Percentiles rank a stretch among this genome's conserved stretches.
phyloP scores from a whole-genome alignment of 768 basidiomycete species.

The Megacollybia marginata region DNA sequence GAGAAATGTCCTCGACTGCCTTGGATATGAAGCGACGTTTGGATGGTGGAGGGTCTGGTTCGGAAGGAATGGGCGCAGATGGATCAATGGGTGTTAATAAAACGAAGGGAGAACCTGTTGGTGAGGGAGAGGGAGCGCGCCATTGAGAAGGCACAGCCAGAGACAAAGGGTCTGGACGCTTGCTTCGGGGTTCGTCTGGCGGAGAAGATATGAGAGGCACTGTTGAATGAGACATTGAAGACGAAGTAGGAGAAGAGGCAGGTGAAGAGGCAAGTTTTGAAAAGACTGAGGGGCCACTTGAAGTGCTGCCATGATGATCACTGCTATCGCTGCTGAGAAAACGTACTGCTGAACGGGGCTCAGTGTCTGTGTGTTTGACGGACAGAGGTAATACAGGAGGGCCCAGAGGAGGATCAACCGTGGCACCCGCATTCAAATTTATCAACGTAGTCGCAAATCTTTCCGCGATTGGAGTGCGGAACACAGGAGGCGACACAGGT shows the following conservation, averaged over 20 bases:
- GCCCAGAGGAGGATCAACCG: slow-evolving; percentile 3
- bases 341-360: slow-evolving; percentile 1
- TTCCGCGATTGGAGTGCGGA: slow-evolving; percentile 39
- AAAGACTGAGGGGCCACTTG: slow-evolving; percentile 8
- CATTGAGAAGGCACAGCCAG: background rate
- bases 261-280: slow-evolving; percentile 8
- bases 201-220: slow-evolving; percentile 8
- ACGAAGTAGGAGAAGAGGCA: slow-evolving; percentile 7
- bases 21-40: background rate
- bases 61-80: background rate
- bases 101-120: slow-evolving; percentile 14
- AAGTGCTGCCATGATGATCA: slow-evolving; percentile 5
- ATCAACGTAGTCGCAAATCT: slow-evolving; percentile 33
- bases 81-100: slow-evolving; percentile 11
- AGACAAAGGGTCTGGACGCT: background rate
- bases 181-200: background rate
- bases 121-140: slow-evolving; percentile 4
- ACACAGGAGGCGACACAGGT: slow-evolving; percentile 5
- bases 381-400: background rate
- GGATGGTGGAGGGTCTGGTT: background rate
- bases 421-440: background rate
- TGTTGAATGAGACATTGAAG: slow-evolving; percentile 6
- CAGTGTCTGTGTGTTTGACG: background rate
- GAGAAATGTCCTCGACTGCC: background rate
- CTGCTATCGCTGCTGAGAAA: slow-evolving; percentile 5